Percentiles rank a stretch among this genome's conserved stretches.
Evolutionary conservation across 345 rosid genomes (phyloP).

Genomic region (Chamaenerion angustifolium): DNA sequence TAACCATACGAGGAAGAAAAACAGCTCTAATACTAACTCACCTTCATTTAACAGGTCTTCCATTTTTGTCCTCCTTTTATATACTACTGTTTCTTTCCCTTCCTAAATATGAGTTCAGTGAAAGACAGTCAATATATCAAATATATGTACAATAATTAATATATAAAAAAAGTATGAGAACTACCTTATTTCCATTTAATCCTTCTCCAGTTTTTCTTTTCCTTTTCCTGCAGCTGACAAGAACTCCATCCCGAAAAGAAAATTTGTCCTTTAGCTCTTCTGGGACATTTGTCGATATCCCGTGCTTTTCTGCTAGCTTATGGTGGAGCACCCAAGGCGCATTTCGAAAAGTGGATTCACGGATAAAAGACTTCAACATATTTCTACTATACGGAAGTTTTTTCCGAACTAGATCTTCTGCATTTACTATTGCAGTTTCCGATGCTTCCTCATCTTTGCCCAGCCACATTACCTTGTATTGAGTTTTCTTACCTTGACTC

Average conservation of each 20-base stretch:
- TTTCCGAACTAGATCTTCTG: conserved; percentile 57
- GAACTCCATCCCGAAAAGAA: conserved; percentile 45
- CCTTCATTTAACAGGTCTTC: conserved; percentile 14
- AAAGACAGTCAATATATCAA: conserved; percentile 6
- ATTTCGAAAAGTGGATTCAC: conserved; percentile 76
- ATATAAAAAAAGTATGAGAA: conserved; percentile 4
- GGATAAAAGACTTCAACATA: conserved; percentile 73
- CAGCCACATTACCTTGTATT: conserved; percentile 62
- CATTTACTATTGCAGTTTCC: conserved; percentile 32
- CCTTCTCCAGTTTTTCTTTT: conserved; percentile 29
- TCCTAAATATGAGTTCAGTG: conserved; percentile 25
- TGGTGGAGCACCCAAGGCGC: conserved; percentile 83
- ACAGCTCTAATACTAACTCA: neutral
- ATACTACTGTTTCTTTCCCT: conserved; percentile 27
- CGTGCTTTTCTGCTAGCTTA: conserved; percentile 50
- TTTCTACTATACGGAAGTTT: conserved; percentile 64
- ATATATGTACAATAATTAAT: conserved; percentile 2
- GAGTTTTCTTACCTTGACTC: conserved; percentile 35
- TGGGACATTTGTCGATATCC: conserved; percentile 52
- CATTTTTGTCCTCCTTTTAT: conserved; percentile 42
- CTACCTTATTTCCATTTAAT: conserved; percentile 13
- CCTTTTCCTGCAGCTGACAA: conserved; percentile 35
- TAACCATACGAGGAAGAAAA: neutral
- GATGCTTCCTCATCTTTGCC: conserved; percentile 37
- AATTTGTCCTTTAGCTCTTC: conserved; percentile 41